Percentiles rank a stretch among this genome's conserved stretches.
phyloP scores from a whole-genome alignment of 345 rosid species.

The Citrus sinensis region DNA sequence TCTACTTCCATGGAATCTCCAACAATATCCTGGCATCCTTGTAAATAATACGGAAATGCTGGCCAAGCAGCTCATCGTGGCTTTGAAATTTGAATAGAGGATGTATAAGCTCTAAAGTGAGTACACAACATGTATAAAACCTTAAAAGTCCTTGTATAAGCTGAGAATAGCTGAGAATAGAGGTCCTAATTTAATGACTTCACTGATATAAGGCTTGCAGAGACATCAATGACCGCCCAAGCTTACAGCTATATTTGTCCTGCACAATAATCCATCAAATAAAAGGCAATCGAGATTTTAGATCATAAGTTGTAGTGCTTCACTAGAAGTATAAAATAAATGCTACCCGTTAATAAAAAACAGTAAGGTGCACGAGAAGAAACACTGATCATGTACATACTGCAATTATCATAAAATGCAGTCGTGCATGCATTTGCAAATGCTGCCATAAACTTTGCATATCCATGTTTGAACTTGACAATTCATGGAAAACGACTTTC shows the following conservation, averaged over 20 bases:
- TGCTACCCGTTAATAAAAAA: background rate
- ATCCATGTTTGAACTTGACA: background rate
- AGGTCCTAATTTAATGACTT: background rate
- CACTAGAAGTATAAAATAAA: background rate
- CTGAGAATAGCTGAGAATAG: background rate
- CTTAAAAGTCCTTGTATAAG: background rate
- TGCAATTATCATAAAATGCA: background rate
- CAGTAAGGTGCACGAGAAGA: background rate
- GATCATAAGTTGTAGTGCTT: background rate
- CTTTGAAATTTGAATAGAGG: background rate
- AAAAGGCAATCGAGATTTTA: background rate
- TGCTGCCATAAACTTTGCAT: background rate
- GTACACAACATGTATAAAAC: background rate
- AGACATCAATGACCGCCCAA: background rate
- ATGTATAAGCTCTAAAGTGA: background rate
- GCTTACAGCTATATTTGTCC: background rate
- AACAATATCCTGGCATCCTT: constrained; percentile 1
- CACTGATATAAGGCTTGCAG: background rate
- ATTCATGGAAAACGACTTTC: background rate
- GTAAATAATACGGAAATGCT: background rate
- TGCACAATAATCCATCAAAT: background rate
- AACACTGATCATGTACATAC: background rate
- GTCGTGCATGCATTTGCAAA: background rate
- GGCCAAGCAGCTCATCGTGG: background rate
- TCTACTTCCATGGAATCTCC: background rate